These are phyloP conservation scores for Chlorella sp. DNA, from an alignment of 139 green algal genomes.

Conservation along the genomic window DNA sequence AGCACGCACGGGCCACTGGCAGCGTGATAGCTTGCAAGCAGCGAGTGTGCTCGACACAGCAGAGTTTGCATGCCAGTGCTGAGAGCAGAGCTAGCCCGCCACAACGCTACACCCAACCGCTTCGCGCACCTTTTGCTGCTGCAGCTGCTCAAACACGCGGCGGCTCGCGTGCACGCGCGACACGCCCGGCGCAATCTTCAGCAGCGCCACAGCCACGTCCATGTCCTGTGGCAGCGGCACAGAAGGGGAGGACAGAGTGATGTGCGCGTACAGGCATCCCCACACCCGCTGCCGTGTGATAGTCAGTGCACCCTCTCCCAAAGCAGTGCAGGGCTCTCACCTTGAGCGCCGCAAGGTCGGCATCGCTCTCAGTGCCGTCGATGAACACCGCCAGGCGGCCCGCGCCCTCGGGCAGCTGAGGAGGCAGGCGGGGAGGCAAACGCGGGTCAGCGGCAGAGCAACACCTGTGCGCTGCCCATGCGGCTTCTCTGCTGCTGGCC, in stretches of 20 bases:
- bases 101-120: neutral
- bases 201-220: constrained; percentile 75
- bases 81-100: too few relatives aligned
- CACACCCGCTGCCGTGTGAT: too few relatives aligned
- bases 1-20: too few relatives aligned
- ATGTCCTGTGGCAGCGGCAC: constrained; percentile 37
- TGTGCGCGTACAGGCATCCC: too few relatives aligned
- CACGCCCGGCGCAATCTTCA: constrained; percentile 70
- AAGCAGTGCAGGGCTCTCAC: neutral
- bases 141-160: constrained; percentile 91
- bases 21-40: too few relatives aligned
- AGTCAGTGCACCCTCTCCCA: too few relatives aligned
- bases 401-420: constrained; percentile 75
- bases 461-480: neutral
- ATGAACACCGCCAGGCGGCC: constrained; percentile 81
- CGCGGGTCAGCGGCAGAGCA: neutral
- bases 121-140: constrained; percentile 40
- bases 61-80: too few relatives aligned
- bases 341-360: constrained; percentile 74
- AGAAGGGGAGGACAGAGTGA: too few relatives aligned
- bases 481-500: too few relatives aligned
- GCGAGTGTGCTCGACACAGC: too few relatives aligned
- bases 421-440: neutral
- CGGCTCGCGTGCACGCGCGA: constrained; percentile 86
- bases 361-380: constrained; percentile 88